Conservation (phyloP, 495 filamentous ascomycete species). For the Saxophila tyrrhenica region DNA sequence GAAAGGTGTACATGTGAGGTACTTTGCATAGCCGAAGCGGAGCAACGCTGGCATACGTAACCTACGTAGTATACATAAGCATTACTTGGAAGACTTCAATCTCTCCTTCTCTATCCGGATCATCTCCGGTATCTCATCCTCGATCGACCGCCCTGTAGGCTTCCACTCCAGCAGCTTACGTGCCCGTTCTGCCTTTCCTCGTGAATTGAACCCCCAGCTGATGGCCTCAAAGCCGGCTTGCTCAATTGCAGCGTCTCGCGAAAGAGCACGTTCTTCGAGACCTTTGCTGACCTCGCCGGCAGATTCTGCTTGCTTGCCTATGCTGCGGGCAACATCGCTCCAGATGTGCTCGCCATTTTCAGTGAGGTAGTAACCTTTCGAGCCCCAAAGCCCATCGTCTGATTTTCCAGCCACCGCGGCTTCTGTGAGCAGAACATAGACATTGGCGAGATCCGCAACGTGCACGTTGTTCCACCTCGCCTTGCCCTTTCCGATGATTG, state of each 20-base stretch:
- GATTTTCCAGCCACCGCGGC: slow-evolving; percentile 46
- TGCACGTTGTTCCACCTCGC: slow-evolving; percentile 66
- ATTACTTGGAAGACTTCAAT: too few species aligned
- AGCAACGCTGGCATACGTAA: too few species aligned
- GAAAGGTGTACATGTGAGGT: too few species aligned
- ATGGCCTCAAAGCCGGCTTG: slow-evolving; percentile 18
- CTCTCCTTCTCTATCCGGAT: too few species aligned
- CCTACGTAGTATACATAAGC: too few species aligned
- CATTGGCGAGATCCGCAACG: slow-evolving; percentile 54
- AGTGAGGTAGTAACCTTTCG: slow-evolving; percentile 61
- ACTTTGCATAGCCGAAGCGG: too few species aligned
- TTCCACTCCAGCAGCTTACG: slow-evolving; percentile 51
- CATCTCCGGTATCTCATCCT: slow-evolving; percentile 39
- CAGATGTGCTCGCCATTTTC: slow-evolving; percentile 61
- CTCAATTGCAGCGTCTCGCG: slow-evolving; percentile 8
- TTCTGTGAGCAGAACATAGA: slow-evolving; percentile 54
- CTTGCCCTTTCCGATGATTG: slow-evolving; percentile 52
- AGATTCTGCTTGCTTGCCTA: slow-evolving; percentile 50
- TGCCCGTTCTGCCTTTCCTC: slow-evolving; percentile 42
- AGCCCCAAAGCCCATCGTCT: slow-evolving; percentile 54
- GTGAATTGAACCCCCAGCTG: slow-evolving; percentile 48
- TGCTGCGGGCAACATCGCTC: slow-evolving; percentile 50
- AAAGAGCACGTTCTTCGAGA: slow-evolving; percentile 10
- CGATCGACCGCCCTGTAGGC: slow-evolving; percentile 37
- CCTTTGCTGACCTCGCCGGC: slow-evolving; percentile 52